Evolutionary conservation across 805 yeast species (phyloP), one percentile per base, ranked within the genome.

Genomic region (Ogataea glucozyma): DNA sequence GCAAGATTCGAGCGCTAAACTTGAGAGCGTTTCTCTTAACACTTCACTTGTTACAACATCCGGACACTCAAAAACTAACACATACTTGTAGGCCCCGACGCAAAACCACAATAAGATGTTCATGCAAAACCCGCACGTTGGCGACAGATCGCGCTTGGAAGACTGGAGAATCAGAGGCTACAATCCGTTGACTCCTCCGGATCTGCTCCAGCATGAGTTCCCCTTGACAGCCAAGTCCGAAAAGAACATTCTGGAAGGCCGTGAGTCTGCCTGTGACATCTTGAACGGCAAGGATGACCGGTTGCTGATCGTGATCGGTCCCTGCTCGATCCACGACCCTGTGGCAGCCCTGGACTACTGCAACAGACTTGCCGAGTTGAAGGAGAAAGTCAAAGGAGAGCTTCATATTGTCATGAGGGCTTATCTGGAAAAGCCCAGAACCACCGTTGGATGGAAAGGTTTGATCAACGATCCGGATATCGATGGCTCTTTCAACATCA

Each of bases 401-500:
- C 74, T 93, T 47, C 78, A 82, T 44, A 83, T 93, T 46, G 83
- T 93, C 49, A 93, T 93, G 99, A 83, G 99, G 71, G 98, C 98
- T 3, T 93, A 93, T 72, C 75, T 93, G 60, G 99, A 91, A 67
- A 91, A 91, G 70, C 99, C 99, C 57, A 82, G 99, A 70, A 91
- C 99, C 39, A 91, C 98, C 21, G 98, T 93, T 34, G 99, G 99
- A 47, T 91, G 99, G 99, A 91, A 91, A 71, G 99, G 99, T 55
- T 75, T 91, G 53, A 93, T 91, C 59, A 91, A 91, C 64, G 99
- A 91, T 66, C 99, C 99, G 23, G 96, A 93, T 59, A 84, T 91
- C 57, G 95, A 91, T 66, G 88, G 88, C 47, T 75, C 95, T 40
- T 91, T 87, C 81, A 81, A 89, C 57, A 91, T 91, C 65, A 91